phyloP scores from a whole-genome alignment of 495 filamentous ascomycete genomes.

The Cladorrhinum samala region DNA sequence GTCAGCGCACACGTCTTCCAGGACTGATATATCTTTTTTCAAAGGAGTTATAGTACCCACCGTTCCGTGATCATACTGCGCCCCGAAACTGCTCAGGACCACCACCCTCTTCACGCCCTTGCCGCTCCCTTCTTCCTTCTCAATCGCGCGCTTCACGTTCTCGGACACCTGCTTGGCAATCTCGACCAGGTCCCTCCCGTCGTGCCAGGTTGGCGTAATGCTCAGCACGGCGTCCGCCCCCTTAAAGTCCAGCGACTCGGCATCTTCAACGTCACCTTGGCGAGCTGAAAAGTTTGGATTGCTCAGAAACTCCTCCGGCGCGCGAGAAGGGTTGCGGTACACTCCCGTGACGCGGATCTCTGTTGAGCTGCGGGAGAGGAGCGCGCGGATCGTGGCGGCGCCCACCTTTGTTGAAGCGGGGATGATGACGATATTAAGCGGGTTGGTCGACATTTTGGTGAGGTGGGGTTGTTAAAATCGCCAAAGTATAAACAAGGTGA shows the following conservation, averaged over 20 bases:
- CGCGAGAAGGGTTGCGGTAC: neutral
- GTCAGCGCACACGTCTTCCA: neutral
- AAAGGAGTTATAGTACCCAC: conserved; percentile 5
- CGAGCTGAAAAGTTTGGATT: neutral
- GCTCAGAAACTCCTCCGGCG: neutral
- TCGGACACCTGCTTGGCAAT: neutral
- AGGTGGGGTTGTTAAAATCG: too few species aligned
- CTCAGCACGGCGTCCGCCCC: neutral
- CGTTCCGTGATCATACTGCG: conserved; percentile 20
- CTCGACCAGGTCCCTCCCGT: neutral
- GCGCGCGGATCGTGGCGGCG: neutral
- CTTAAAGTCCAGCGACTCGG: neutral
- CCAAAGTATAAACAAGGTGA: too few species aligned
- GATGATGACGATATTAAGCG: conserved; percentile 2
- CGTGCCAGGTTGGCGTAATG: neutral
- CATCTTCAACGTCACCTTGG: neutral
- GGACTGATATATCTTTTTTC: neutral
- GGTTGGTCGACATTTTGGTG: too few species aligned
- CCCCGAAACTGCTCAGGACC: conserved; percentile 15
- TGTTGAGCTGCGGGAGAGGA: too few species aligned
- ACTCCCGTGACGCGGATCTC: too few species aligned
- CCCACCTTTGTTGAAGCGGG: conserved; percentile 1
- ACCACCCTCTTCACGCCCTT: conserved; percentile 14
- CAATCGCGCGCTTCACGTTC: neutral
- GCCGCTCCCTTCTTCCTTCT: neutral